Evolutionary conservation across 1,284 basidiomycete species (phyloP), one percentile per base, ranked within the genome.

Genomic region (Macrocystidia cucumis): DNA sequence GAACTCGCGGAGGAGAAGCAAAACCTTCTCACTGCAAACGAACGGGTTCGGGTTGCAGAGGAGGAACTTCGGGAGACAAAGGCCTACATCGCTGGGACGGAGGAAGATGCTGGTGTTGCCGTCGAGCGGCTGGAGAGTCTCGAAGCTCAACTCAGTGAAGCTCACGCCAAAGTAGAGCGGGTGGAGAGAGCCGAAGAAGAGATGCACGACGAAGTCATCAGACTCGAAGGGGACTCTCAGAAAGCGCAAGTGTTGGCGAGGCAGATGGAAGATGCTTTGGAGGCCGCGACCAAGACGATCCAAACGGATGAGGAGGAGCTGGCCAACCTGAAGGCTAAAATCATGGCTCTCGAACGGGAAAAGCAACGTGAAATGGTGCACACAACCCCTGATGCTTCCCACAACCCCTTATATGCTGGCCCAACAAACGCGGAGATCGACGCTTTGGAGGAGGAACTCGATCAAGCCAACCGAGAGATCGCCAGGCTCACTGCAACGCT

Each of bases 401-500:
- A 50, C 22, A 52, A 54, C 20, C 62, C 60, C 31, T 48, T 39
- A 21, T 51, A 53, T 43, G 44, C 40, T 33, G 58, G 45, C 31
- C 61, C 46, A 46, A 70, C 46, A 33, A 64, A 71, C 25, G 62
- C 65, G 16, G 76, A 80, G 26, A 61, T 68, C 11, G 78, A 81
- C 39, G 69, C 66, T 0, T 63, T 93, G 27, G 86, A 92, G 52
- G 66, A 69, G 4, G 84, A 91, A 43, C 69, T 93, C 16, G 83
- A 89, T 42, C 72, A 78, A 1, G 90, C 91, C 0, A 72, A 88
- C 51, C 75, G 67, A 48, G 88, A 92, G 54, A 85, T 91, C 39
- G 84, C 80, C 0, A 71, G 77, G 12, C 62, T 95, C 29, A 76
- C 74, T 32, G 68, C 75, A 1, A 56, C 85, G 31, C 62, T 91